Evolutionary conservation across 148 eudicot genomes (phyloP).

Genomic region (Rhododendron mucronatum): DNA sequence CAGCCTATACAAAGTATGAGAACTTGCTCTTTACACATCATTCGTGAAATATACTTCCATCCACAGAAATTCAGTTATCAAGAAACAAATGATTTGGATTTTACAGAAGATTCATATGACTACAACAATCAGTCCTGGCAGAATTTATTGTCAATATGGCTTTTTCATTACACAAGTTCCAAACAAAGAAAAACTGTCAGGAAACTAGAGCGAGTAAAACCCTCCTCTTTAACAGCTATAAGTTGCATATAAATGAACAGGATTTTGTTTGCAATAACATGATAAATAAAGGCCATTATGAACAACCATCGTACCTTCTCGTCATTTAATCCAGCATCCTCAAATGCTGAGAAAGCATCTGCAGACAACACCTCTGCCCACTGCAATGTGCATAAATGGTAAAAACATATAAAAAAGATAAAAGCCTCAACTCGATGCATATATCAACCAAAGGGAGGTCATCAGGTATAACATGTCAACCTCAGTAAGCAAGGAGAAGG

Average conservation of each 20-base stretch:
- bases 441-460: neutral
- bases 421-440: neutral
- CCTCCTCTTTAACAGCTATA: neutral
- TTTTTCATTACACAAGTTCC: neutral
- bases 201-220: neutral
- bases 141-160: neutral
- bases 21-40: neutral
- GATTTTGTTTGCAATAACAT: neutral
- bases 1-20: conserved; percentile 45
- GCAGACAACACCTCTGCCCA: conserved; percentile 99
- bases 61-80: neutral
- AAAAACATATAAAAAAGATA: neutral
- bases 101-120: neutral
- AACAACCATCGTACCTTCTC: conserved; percentile 53
- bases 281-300: neutral
- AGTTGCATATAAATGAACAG: neutral
- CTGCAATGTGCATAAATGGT: conserved; percentile 38
- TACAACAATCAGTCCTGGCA: neutral
- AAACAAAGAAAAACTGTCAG: neutral
- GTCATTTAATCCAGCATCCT: conserved; percentile 82
- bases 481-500: neutral
- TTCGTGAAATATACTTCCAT: neutral
- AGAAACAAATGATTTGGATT: neutral
- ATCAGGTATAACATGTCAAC: neutral
- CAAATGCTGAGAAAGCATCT: conserved; percentile 98